Conservation (phyloP, 2,329 filamentous ascomycete genomes). For the Alternaria metachromatica region DNA sequence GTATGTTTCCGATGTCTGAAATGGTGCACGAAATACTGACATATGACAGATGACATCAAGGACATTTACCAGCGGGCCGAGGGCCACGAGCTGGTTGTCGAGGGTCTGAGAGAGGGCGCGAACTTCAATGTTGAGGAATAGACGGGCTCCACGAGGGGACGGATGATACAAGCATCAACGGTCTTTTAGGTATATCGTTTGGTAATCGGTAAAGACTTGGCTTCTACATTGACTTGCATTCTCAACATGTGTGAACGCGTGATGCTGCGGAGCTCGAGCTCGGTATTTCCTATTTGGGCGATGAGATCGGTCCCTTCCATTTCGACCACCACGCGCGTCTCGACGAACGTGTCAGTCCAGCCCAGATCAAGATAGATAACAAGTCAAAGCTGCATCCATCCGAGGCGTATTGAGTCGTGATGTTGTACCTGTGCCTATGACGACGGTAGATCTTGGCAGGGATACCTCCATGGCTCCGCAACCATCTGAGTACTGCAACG, state of each 20-base stretch:
- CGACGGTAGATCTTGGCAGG: slow-evolving; percentile 22
- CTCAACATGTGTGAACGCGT: background rate
- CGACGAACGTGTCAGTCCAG: background rate
- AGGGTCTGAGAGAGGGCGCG: slow-evolving; percentile 82
- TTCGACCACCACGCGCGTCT: background rate
- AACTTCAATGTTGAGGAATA: slow-evolving; percentile 69
- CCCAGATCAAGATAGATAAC: background rate
- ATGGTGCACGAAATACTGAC: slow-evolving; percentile 13
- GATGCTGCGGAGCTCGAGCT: slow-evolving; percentile 16
- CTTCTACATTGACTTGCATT: slow-evolving; percentile 14
- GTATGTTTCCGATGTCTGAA: slow-evolving; percentile 47
- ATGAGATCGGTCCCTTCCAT: background rate
- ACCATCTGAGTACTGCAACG: slow-evolving; percentile 38
- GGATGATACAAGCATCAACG: slow-evolving; percentile 14
- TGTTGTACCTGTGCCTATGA: background rate
- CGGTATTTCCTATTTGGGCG: slow-evolving; percentile 19
- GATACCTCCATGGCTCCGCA: slow-evolving; percentile 25
- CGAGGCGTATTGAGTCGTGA: background rate
- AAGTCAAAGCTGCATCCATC: background rate
- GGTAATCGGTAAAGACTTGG: slow-evolving; percentile 2
- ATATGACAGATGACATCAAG: slow-evolving; percentile 80
- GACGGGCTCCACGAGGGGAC: background rate
- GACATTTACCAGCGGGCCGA: slow-evolving; percentile 87
- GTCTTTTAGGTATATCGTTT: slow-evolving; percentile 17
- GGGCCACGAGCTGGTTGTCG: slow-evolving; percentile 85